A percentile compares a stretch with the other conserved stretches of the same genome.
Conservation (phyloP, 768 basidiomycete species). For the Hygrocybe coccinea region DNA sequence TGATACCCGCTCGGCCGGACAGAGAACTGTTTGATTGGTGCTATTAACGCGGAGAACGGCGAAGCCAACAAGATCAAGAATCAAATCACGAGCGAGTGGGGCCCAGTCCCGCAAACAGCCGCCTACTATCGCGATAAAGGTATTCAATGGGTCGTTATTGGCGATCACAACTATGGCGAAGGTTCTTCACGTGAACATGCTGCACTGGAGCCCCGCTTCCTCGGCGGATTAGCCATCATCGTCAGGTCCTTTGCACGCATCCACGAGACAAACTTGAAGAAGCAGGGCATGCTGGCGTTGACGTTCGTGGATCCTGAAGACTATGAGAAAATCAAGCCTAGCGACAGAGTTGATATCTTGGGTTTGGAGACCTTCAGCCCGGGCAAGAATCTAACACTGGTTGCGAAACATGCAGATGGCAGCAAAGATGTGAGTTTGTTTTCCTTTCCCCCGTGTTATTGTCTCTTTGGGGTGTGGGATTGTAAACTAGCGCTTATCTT, state of each 20-base stretch:
- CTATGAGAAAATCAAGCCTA: slow-evolving; percentile 87
- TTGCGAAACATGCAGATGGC: slow-evolving; percentile 80
- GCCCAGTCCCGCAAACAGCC: slow-evolving; percentile 77
- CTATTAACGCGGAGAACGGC: slow-evolving; percentile 91
- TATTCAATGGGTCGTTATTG: slow-evolving; percentile 96
- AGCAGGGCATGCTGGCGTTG: slow-evolving; percentile 97
- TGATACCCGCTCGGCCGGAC: slow-evolving; percentile 11
- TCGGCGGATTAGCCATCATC: slow-evolving; percentile 94
- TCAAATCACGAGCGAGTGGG: slow-evolving; percentile 82
- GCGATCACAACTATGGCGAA: slow-evolving; percentile 95
- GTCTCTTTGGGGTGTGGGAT: slow-evolving; percentile 13
- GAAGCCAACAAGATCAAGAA: slow-evolving; percentile 96
- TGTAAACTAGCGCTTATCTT: slow-evolving; percentile 10
- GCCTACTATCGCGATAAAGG: slow-evolving; percentile 85
- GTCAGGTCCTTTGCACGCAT: slow-evolving; percentile 96
- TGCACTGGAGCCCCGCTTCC: slow-evolving; percentile 91
- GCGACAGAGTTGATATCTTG: slow-evolving; percentile 84
- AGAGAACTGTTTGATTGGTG: slow-evolving; percentile 98
- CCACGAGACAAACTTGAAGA: slow-evolving; percentile 98
- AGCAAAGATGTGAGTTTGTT: slow-evolving; percentile 49
- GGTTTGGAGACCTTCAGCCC: slow-evolving; percentile 87
- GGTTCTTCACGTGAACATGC: slow-evolving; percentile 98
- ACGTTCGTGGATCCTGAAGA: slow-evolving; percentile 90
- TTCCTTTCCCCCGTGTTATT: slow-evolving; percentile 14
- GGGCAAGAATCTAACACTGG: slow-evolving; percentile 84